Percentiles rank a stretch among this genome's conserved stretches.
Conservation (phyloP, 345 rosid genomes). For the Salix exigua region DNA sequence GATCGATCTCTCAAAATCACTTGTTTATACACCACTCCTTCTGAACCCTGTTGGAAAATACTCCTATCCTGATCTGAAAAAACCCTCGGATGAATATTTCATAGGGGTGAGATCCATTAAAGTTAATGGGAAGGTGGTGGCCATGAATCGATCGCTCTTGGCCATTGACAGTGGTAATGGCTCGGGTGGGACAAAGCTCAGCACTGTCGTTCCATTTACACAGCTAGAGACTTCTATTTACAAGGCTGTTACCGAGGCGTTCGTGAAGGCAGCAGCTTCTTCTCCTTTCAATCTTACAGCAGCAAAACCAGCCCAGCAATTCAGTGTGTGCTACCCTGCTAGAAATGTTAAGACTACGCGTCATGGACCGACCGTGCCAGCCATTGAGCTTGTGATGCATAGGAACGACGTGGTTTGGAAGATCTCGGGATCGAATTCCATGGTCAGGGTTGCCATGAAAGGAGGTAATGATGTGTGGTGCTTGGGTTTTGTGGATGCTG, state of each 20-base stretch:
- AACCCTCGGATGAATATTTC: constrained; percentile 28
- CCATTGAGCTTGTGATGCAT: constrained; percentile 24
- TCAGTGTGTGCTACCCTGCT: constrained; percentile 25
- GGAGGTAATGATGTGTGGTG: constrained; percentile 23
- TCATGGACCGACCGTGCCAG: constrained; percentile 25
- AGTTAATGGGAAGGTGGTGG: constrained; percentile 8
- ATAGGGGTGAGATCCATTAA: constrained; percentile 2
- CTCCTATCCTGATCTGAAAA: not conserved
- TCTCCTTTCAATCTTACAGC: constrained; percentile 3
- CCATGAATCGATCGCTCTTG: not conserved
- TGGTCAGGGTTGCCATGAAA: constrained; percentile 22
- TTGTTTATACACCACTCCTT: constrained; percentile 16
- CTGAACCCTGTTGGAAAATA: constrained; percentile 7
- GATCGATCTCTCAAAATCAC: not conserved
- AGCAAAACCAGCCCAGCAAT: constrained; percentile 12
- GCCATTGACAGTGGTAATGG: not conserved
- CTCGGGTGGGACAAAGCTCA: constrained; percentile 23
- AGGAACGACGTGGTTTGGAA: constrained; percentile 31
- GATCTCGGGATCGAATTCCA: constrained; percentile 29
- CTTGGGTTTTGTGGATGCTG: constrained; percentile 41
- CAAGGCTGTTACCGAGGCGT: constrained; percentile 18
- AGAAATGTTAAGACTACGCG: not conserved
- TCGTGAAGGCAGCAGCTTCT: not conserved
- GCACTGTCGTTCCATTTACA: constrained; percentile 30
- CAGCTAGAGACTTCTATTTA: constrained; percentile 22